Conservation (phyloP, 2,329 filamentous ascomycete species). For the Elsinoe arachidis region DNA sequence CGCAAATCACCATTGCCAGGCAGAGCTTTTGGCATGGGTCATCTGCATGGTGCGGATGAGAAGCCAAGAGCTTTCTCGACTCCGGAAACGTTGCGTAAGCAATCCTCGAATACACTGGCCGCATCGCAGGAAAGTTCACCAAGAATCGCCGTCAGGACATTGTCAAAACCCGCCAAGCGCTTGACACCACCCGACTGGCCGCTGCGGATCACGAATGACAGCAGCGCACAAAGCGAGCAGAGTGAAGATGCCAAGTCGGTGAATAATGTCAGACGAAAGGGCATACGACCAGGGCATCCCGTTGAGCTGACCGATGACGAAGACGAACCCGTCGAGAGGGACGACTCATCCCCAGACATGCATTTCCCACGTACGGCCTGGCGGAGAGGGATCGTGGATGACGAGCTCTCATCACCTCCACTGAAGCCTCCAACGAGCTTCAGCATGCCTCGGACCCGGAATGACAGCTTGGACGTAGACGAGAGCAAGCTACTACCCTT, state of each 20-base stretch:
- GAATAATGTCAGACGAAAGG: background rate
- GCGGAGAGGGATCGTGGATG: conserved; percentile 12
- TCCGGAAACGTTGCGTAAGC: conserved; percentile 10
- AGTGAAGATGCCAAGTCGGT: background rate
- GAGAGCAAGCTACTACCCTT: conserved; percentile 6
- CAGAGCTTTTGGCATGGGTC: conserved; percentile 24
- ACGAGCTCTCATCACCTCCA: conserved; percentile 14
- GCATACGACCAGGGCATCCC: background rate
- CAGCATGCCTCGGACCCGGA: background rate
- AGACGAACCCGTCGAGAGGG: background rate
- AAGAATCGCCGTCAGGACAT: background rate
- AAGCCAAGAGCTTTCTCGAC: conserved; percentile 14
- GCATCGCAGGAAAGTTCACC: background rate
- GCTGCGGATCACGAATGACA: background rate
- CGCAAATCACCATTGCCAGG: conserved; percentile 43
- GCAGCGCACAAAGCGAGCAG: background rate
- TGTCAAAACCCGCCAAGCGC: conserved; percentile 7
- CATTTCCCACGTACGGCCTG: conserved; percentile 5
- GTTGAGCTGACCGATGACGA: conserved; percentile 3
- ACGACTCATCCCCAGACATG: background rate
- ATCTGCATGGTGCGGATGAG: conserved; percentile 19
- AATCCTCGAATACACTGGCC: background rate
- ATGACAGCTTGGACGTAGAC: conserved; percentile 1
- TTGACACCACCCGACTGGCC: conserved; percentile 3
- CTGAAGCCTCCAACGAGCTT: conserved; percentile 5